Base-by-base conservation (phyloP, 208 protist species). In the Leishmania aethiopica region DNA sequence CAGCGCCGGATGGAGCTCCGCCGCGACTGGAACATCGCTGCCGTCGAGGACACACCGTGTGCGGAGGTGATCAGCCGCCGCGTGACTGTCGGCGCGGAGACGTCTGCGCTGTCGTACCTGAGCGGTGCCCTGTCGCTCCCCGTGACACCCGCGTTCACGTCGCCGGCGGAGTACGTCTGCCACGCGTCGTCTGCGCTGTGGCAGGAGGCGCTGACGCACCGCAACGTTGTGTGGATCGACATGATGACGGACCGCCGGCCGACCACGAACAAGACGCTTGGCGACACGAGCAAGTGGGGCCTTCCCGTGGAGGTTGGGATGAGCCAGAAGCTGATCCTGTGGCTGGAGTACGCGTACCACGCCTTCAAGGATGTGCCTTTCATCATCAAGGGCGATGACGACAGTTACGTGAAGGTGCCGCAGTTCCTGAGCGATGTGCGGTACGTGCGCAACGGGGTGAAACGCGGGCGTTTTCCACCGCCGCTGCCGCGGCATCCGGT, bases 381-480 rank as follows among this genome's bases (percentile, higher is more conserved):
- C 81, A 70, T 93, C 66, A 82, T 81, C 45, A 93, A 91, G 75
- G 83, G 86, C n/a, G 90, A 93, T 70, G 90, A 93, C 79, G 90
- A 93, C 75, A 80, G 80, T 47, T 93, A 89, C 66, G 6, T 91
- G 62, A 86, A 84, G 74, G 88, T 93, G 80, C 90, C 90, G 80
- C 87, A 93, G 81, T 88, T 85, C 66, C 78, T 93, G 70, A 67
- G 81, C 45, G 90, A 90, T 72, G 59, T 91, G 45, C 85, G 77
- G 42, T 64, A 59, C 74, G 51, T 75, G 72, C 37, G 69, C 7
- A 28, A 73, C 72, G 42, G 72, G 11, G 72, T 35, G 17, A 76
- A 76, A 2, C 72, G 72, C 47, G 22, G n/a, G n/a, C 72, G 72
- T n/a, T 17, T 69, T 13, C 32, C 64, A 15, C 64, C 64, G 35